Evolutionary conservation across 148 eudicot genomes (phyloP).

Genomic region (Silene conica): DNA sequence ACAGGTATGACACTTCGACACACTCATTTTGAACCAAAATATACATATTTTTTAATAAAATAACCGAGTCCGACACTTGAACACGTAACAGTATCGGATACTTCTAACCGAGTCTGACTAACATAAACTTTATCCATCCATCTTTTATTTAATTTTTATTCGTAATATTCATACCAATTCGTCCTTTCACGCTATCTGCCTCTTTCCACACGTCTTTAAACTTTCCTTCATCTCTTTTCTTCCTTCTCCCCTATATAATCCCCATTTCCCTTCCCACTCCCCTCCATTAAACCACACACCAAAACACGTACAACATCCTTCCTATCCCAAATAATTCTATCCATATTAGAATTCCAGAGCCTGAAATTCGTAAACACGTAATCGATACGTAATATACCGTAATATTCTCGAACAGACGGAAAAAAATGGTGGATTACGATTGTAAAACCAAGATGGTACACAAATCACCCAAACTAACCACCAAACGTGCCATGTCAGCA

Average conservation of each 20-base stretch:
- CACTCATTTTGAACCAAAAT: too few relatives aligned
- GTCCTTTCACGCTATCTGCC: conserved; percentile 12
- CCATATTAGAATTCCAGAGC: background rate
- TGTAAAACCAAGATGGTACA: conserved; percentile 51
- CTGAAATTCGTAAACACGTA: too few relatives aligned
- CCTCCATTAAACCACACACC: background rate
- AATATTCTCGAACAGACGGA: background rate
- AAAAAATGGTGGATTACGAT: conserved; percentile 60
- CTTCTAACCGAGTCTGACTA: too few relatives aligned
- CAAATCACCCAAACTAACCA: conserved; percentile 32
- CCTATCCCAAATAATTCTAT: background rate
- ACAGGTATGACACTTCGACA: too few relatives aligned
- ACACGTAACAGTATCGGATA: too few relatives aligned
- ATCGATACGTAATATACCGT: too few relatives aligned
- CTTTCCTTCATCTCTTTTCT: background rate
- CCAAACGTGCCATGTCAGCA: conserved; percentile 32
- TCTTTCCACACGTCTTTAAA: conserved; percentile 27
- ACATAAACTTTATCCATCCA: too few relatives aligned
- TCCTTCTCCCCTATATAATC: conserved; percentile 7
- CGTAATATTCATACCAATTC: conserved; percentile 3
- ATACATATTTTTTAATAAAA: too few relatives aligned
- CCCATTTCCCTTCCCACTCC: background rate
- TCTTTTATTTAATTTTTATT: too few relatives aligned
- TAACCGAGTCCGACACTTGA: too few relatives aligned
- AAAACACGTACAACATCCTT: too few relatives aligned